Base-by-base conservation (phyloP, 768 basidiomycete species). In the Rhodotorula graminis region DNA sequence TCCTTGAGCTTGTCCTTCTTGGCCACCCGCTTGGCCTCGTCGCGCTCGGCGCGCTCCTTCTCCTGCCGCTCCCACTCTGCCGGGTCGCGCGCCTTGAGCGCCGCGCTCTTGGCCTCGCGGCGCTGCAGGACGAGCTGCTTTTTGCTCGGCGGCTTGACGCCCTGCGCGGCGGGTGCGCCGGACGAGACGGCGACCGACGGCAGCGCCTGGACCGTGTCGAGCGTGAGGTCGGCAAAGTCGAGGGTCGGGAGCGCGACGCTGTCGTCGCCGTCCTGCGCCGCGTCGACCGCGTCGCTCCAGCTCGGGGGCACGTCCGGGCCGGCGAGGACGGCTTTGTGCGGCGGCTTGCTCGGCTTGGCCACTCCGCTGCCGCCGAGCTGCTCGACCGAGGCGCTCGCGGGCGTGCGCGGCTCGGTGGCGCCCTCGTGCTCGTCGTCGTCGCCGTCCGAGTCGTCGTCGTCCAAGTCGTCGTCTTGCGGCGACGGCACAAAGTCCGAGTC, bases 201-300 rank as follows among this genome's bases (percentile, higher is more conserved):
- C 16, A 59, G 27, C 5, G 64, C 60, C 27, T 65, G 53, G 2
- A 67, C 64, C 25, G 64, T 60, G 27, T 69, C 70, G 65, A 75
- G 61, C 27, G 71, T 68, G 33, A 72, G 63, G 23, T 67, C 57
- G 21, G 67, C 66, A 60, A 72, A 72, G 64, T 72, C 71, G 59
- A 72, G 67, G n/a, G 67, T 67, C 10, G 71, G 71, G 9, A 72
- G 63, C 23, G 27, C 19, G 25, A 52, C 27, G 50, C 50, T 52
- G 27, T 21, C 23, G 29, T 66, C 67, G 33, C 73, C 73, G 9
- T 47, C 53, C 49, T 74, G 63, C 4, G 66, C 69, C 11, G 23
- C 62, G 14, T 56, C 53, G 2, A 66, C 69, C 58, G 67, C 56
- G 59, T 69, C 67, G 42, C 59, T 58, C 67, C 69, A 74, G 53